A percentile compares a stretch with the other conserved stretches of the same genome.
Conservation (phyloP, 2,329 filamentous ascomycete genomes). For the Aureobasidium leucospermi region DNA sequence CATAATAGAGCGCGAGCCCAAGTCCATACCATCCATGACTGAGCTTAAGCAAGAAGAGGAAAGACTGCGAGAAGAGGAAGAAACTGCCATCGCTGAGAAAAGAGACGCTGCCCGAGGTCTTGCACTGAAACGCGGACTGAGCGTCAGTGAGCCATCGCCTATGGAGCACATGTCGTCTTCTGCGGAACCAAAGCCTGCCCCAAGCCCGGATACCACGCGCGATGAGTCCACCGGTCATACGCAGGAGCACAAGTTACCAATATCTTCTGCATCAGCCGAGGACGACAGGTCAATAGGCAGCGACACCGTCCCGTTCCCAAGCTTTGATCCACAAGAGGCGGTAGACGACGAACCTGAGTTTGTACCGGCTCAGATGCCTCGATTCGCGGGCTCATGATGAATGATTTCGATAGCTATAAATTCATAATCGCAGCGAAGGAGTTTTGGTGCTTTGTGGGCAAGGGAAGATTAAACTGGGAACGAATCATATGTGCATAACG, state of each 20-base stretch:
- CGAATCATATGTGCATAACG: constrained; percentile 6
- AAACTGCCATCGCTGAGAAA: constrained; percentile 46
- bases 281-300: not conserved
- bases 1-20: constrained; percentile 15
- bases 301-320: constrained; percentile 11
- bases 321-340: not conserved
- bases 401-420: not conserved
- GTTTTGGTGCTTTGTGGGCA: not conserved
- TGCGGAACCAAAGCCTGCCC: not conserved
- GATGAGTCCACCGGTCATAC: not conserved
- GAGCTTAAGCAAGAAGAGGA: constrained; percentile 55
- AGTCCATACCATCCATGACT: constrained; percentile 39
- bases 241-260: not conserved
- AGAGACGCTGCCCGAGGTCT: constrained; percentile 49
- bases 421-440: not conserved
- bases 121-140: constrained; percentile 48
- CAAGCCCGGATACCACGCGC: not conserved
- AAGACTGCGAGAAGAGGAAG: constrained; percentile 46
- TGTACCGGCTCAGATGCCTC: constrained; percentile 12
- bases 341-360: not conserved
- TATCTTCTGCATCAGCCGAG: not conserved
- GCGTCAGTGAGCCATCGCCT: not conserved
- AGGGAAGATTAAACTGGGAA: not conserved
- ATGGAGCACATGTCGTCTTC: not conserved
- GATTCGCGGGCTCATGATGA: constrained; percentile 5